A percentile compares a stretch with the other conserved stretches of the same genome.
phyloP scores from a whole-genome alignment of 2,329 filamentous ascomycete species.

The Escovopsis weberi region DNA sequence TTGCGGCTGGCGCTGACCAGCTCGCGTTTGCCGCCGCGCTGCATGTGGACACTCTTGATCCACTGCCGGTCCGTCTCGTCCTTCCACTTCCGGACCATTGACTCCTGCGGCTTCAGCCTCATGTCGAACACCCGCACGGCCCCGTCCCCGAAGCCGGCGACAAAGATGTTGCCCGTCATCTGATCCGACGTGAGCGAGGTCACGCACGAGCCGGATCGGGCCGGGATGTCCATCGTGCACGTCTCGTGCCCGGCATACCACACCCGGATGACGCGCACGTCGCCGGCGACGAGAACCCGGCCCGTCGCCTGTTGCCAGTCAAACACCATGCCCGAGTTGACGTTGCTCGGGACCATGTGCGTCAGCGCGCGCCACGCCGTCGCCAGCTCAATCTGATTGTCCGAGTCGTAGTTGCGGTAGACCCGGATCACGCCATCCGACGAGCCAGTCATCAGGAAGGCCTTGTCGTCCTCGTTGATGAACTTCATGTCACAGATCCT shows the following conservation, averaged over 20 bases:
- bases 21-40: constrained; percentile 85
- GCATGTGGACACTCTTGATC: constrained; percentile 94
- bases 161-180: constrained; percentile 92
- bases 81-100: constrained; percentile 95
- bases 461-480: constrained; percentile 97
- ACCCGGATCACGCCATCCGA: constrained; percentile 90
- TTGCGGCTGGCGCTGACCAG: constrained; percentile 81
- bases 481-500: constrained; percentile 92
- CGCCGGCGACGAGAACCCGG: constrained; percentile 85
- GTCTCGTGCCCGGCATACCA: constrained; percentile 94
- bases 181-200: constrained; percentile 94
- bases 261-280: constrained; percentile 86
- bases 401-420: constrained; percentile 79
- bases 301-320: constrained; percentile 99
- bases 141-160: constrained; percentile 91
- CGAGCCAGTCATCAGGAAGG: constrained; percentile 84
- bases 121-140: constrained; percentile 91
- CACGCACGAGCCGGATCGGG: constrained; percentile 86
- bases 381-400: constrained; percentile 65
- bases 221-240: constrained; percentile 85
- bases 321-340: constrained; percentile 90
- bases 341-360: constrained; percentile 84
- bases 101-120: constrained; percentile 65
- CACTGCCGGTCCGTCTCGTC: constrained; percentile 75
- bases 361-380: constrained; percentile 85